phyloP scores from a whole-genome alignment of 495 filamentous ascomycete genomes.

The Lasiosphaeris hirsuta region DNA sequence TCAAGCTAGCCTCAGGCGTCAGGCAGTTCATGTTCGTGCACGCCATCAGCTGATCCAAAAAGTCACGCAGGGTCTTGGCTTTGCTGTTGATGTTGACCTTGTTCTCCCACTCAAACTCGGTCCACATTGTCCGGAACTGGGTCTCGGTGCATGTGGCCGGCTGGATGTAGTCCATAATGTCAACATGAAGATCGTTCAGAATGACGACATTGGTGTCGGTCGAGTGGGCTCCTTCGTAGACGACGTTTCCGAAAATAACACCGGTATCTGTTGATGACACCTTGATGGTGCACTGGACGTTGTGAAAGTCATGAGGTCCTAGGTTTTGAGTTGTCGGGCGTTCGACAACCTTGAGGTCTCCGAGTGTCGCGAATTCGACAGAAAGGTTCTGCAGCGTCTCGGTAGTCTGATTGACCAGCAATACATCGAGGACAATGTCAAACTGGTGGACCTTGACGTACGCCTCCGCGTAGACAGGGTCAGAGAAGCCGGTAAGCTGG shows the following conservation, averaged over 20 bases:
- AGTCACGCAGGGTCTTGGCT: slow-evolving; percentile 86
- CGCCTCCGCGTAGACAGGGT: slow-evolving; percentile 96
- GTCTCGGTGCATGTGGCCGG: slow-evolving; percentile 96
- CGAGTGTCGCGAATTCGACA: slow-evolving; percentile 96
- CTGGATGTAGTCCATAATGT: slow-evolving; percentile 99
- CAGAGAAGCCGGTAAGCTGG: slow-evolving; percentile 97
- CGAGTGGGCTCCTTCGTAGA: slow-evolving; percentile 93
- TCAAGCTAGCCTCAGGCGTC: slow-evolving; percentile 91
- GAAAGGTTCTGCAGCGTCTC: slow-evolving; percentile 96
- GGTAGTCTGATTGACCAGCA: slow-evolving; percentile 95
- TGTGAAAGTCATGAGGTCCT: slow-evolving; percentile 91
- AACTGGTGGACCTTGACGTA: slow-evolving; percentile 99
- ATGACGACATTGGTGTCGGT: slow-evolving; percentile 98
- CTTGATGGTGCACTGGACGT: slow-evolving; percentile 98
- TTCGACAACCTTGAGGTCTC: slow-evolving; percentile 97
- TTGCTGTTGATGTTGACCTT: slow-evolving; percentile 99
- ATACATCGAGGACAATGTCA: slow-evolving; percentile 95
- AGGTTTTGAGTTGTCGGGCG: slow-evolving; percentile 94
- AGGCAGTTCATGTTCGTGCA: slow-evolving; percentile 98
- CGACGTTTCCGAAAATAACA: slow-evolving; percentile 98
- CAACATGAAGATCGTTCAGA: slow-evolving; percentile 96
- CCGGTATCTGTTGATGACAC: slow-evolving; percentile 98
- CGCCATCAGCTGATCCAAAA: slow-evolving; percentile 92
- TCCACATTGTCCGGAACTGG: slow-evolving; percentile 99
- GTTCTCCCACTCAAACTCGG: slow-evolving; percentile 99